phyloP scores from a whole-genome alignment of 352 stramenopile species.

The Globisporangium mamillatum region DNA sequence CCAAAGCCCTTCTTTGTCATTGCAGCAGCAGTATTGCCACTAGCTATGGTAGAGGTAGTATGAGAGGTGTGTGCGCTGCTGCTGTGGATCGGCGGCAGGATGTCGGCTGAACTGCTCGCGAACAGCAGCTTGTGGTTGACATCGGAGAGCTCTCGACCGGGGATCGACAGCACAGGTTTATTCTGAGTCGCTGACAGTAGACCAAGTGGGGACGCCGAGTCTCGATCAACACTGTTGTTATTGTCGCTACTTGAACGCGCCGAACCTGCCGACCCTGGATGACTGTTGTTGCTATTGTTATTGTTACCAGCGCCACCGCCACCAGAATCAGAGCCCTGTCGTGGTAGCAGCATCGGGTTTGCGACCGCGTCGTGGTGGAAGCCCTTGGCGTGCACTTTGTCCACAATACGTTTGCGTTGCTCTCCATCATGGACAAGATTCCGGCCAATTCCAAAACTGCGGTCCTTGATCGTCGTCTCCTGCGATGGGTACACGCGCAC shows the following conservation, averaged over 20 bases:
- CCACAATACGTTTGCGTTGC: constrained; percentile 42
- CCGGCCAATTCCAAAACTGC: constrained; percentile 64
- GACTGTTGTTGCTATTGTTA: constrained; percentile 12
- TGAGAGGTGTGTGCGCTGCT: not conserved
- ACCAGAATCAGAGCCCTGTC: not conserved
- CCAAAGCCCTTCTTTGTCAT: constrained; percentile 30
- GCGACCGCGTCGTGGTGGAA: constrained; percentile 24
- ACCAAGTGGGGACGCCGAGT: not conserved
- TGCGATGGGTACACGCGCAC: constrained; percentile 70
- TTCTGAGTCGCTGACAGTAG: not conserved
- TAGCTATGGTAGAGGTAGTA: not conserved
- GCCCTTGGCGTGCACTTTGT: constrained; percentile 42
- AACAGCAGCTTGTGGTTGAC: constrained; percentile 32
- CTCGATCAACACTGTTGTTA: constrained; percentile 18
- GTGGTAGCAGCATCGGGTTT: constrained; percentile 31
- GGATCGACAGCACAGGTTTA: constrained; percentile 20
- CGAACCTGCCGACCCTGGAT: not conserved
- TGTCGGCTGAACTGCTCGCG: not conserved
- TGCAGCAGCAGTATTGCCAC: not conserved
- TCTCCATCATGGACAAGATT: constrained; percentile 39
- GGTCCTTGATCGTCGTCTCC: constrained; percentile 67
- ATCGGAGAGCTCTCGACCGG: constrained; percentile 27
- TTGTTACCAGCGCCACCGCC: not conserved
- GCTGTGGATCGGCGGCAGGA: constrained; percentile 3
- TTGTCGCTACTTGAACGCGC: not conserved